Evolutionary conservation across 2,329 filamentous ascomycete species (phyloP).

Genomic region (Microcyclospora pomicola): DNA sequence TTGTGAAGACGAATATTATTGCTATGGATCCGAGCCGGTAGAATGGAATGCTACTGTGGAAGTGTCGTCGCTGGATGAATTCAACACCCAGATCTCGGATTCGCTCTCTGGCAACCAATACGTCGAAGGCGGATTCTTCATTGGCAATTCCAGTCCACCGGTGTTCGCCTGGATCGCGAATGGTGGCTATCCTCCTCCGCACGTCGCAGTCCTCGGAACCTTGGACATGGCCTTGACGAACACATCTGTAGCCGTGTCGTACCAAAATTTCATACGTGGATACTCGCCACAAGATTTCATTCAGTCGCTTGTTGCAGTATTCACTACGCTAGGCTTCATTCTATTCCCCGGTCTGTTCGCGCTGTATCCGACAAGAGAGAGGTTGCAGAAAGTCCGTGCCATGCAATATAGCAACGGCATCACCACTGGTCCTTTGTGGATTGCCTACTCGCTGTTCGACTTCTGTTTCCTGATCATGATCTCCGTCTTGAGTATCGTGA

Average conservation of each 20-base stretch:
- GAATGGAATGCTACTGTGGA: not conserved
- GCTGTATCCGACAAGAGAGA: constrained; percentile 70
- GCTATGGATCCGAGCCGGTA: not conserved
- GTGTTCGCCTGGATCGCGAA: constrained; percentile 37
- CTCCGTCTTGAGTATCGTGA: constrained; percentile 48
- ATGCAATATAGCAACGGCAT: constrained; percentile 74
- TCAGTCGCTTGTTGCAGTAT: constrained; percentile 52
- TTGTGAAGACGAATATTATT: too few relatives aligned
- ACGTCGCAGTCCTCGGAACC: constrained; percentile 58
- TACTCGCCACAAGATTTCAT: constrained; percentile 58
- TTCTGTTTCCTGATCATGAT: constrained; percentile 54
- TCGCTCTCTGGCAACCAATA: constrained; percentile 45
- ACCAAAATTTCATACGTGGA: constrained; percentile 57
- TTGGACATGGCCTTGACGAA: constrained; percentile 63
- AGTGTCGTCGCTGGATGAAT: constrained; percentile 49
- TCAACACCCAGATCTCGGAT: constrained; percentile 48
- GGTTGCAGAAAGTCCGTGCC: constrained; percentile 60
- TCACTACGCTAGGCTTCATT: constrained; percentile 61
- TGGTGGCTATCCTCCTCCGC: constrained; percentile 51
- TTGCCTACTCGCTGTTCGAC: constrained; percentile 68
- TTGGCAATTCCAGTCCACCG: constrained; percentile 36
- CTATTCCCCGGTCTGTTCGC: constrained; percentile 77
- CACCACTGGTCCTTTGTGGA: constrained; percentile 53
- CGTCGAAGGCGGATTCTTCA: constrained; percentile 61
- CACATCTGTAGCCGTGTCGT: constrained; percentile 54